Evolutionary conservation across 192 early-diverging fungal genomes (phyloP), one percentile per base, ranked within the genome.

Genomic region (Backusella morwellensis): DNA sequence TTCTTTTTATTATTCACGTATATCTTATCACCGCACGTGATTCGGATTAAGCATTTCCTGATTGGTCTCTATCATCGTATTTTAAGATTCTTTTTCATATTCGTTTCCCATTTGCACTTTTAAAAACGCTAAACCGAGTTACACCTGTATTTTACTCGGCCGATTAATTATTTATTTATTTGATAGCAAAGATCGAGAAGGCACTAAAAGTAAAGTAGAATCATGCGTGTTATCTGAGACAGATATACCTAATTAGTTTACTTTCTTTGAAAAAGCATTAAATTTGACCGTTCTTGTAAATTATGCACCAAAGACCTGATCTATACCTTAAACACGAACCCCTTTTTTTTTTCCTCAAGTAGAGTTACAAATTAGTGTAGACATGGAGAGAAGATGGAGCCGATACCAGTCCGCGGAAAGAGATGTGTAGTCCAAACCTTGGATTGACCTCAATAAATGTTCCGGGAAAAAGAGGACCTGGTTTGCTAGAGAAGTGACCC

Each of bases 61-160:
- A 63, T 63, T 63, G 56, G 56, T 63, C 23, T 63, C n/a, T 29
- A 63, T 29, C 21, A 63, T 63, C 21, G 23, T 63, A 63, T 63
- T 63, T 63, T 63, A 63, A 63, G 56, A 63, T 63, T 29, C 56
- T 29, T 63, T 63, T 63, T 63, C 23, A 63, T 63, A 63, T 63
- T 63, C 23, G 23, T 63, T 63, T 63, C 56, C 26, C 21, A 63
- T 63, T 26, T 63, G 12, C 56, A 54, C 0, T n/a, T 44, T 40
- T 14, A 44, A 23, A 54, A 21, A 54, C n/a, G 7, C 21, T 8
- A 54, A 17, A 23, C 3, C 6, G 8, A 19, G 52, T 54, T 54
- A 54, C 52, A 54, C 52, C n/a, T 54, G 19, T 21, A 54, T 54
- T 54, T 21, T 21, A 54, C 52, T 54, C 19, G 52, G 52, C 52